Percentiles rank a stretch among this genome's conserved stretches.
phyloP scores from a whole-genome alignment of 768 basidiomycete species.

The Tulasnella sp. region DNA sequence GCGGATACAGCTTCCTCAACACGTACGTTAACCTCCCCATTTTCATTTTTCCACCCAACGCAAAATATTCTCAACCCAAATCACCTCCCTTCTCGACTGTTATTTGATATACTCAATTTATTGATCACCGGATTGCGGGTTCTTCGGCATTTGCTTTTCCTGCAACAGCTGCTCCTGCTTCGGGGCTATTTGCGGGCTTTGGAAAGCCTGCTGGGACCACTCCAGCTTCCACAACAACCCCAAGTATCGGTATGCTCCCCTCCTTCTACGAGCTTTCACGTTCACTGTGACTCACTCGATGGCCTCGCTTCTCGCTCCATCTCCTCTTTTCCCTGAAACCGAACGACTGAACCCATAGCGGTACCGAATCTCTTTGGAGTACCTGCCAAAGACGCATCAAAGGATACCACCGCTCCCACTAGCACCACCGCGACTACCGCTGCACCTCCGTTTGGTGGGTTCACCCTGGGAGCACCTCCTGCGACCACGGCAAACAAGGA shows the following conservation, averaged over 20 bases:
- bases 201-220: slow-evolving; percentile 1
- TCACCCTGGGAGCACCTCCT: not conserved
- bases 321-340: not conserved
- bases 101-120: not conserved
- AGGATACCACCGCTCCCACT: slow-evolving; percentile 9
- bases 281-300: not conserved
- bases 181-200: not conserved
- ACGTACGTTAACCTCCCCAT: slow-evolving; percentile 2
- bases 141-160: not conserved
- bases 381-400: slow-evolving; percentile 11
- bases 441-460: not conserved
- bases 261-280: slow-evolving; percentile 3
- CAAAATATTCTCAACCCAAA: not conserved
- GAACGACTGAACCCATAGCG: not conserved
- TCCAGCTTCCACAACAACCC: slow-evolving; percentile 5
- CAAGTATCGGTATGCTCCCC: not conserved
- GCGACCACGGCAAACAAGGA: not conserved
- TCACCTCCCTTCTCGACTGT: not conserved
- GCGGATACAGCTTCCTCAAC: not conserved
- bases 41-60: not conserved
- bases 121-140: not conserved
- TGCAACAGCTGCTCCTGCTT: not conserved
- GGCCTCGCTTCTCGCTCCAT: not conserved
- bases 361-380: slow-evolving; percentile 17
- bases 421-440: not conserved